Percentiles rank a stretch among this genome's conserved stretches.
Evolutionary conservation across 495 filamentous ascomycete genomes (phyloP).

Genomic region (Penicillium cataractarum): DNA sequence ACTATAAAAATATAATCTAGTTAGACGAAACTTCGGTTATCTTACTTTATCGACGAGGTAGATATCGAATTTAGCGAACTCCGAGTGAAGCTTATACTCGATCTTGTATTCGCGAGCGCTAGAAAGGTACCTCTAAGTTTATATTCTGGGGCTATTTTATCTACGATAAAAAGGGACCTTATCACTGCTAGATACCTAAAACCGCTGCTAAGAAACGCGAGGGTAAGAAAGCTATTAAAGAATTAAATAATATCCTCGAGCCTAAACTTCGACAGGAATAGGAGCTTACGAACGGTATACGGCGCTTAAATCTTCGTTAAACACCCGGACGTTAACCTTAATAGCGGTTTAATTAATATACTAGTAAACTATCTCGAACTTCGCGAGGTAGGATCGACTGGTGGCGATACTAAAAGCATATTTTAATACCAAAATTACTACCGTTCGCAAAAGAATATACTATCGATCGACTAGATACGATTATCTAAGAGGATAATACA

Average conservation of each 20-base stretch:
- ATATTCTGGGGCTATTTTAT: not conserved
- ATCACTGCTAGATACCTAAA: not conserved
- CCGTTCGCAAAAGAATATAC: not conserved
- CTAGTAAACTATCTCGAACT: not conserved
- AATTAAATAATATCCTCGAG: not conserved
- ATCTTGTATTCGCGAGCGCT: not conserved
- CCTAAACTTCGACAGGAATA: not conserved
- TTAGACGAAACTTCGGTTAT: not conserved
- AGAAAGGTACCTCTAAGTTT: not conserved
- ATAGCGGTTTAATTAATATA: not conserved
- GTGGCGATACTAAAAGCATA: not conserved
- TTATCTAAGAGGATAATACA: not conserved
- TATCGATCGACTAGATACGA: not conserved
- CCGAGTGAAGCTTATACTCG: not conserved
- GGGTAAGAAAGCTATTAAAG: not conserved
- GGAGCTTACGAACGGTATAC: not conserved
- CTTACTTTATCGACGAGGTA: not conserved
- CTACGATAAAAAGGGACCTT: not conserved
- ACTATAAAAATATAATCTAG: not conserved
- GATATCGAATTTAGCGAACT: not conserved
- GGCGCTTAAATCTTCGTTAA: not conserved
- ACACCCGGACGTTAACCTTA: not conserved
- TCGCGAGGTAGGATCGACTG: not conserved
- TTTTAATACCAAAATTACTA: not conserved
- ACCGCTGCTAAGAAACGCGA: not conserved